These are phyloP conservation scores for Apophysomyces trapeziformis DNA, from an alignment of 371 early-diverging fungal species.

Conservation along the genomic window DNA sequence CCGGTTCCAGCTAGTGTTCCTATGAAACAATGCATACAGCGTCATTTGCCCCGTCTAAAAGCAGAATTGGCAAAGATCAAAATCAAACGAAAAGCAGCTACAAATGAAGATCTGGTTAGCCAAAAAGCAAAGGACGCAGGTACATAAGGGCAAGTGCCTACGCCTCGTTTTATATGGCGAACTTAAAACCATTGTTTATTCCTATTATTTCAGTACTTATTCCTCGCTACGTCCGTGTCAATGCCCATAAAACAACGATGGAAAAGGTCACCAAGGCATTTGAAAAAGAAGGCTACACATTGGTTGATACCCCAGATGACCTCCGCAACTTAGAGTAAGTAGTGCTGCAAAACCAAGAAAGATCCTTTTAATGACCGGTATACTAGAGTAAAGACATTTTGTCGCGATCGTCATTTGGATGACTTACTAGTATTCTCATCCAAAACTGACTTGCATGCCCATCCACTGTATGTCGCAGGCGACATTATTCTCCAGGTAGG, in stretches of 20 bases:
- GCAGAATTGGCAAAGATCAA: conserved; percentile 80
- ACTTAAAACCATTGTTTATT: not conserved
- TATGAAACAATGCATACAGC: conserved; percentile 67
- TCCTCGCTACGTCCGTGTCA: conserved; percentile 81
- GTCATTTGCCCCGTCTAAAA: conserved; percentile 71
- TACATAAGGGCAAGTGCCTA: conserved; percentile 12
- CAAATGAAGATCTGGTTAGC: conserved; percentile 76
- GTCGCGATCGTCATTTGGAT: conserved; percentile 74
- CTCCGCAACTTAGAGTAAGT: conserved; percentile 41
- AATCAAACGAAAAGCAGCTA: conserved; percentile 61
- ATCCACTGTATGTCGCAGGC: conserved; percentile 74
- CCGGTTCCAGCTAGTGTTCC: conserved; percentile 62
- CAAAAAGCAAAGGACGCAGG: conserved; percentile 55
- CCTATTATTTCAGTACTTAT: conserved; percentile 25
- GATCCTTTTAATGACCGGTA: not conserved
- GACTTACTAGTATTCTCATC: conserved; percentile 89
- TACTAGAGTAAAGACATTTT: conserved; percentile 43
- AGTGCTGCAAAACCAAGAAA: not conserved
- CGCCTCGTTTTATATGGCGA: not conserved
- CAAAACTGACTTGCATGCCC: conserved; percentile 81
- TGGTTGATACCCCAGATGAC: conserved; percentile 44
- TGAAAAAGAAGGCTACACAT: conserved; percentile 59
- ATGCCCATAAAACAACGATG: conserved; percentile 69
- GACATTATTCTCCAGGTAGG: conserved; percentile 83
- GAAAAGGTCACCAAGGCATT: conserved; percentile 72